Percentiles rank a stretch among this genome's conserved stretches.
These are phyloP conservation scores for Porpolomopsis calyptriformis DNA, from an alignment of 768 basidiomycete genomes.

Conservation along the genomic window DNA sequence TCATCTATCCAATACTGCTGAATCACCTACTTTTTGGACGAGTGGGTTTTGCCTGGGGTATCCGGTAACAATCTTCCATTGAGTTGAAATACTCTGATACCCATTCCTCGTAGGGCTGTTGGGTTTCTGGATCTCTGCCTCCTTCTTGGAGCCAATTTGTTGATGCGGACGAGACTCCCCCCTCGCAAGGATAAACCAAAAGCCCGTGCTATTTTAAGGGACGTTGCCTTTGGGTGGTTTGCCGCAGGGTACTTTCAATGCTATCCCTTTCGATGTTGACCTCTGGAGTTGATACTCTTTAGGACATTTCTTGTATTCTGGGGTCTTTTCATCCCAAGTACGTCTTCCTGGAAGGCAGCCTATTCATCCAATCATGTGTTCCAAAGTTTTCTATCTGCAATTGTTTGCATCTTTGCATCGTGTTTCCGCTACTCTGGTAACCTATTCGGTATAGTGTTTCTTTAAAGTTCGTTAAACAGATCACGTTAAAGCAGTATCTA, in stretches of 20 bases:
- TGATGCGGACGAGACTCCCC: slow-evolving; percentile 34
- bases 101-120: slow-evolving; percentile 25
- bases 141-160: slow-evolving; percentile 31
- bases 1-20: slow-evolving; percentile 42
- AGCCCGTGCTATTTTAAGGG: neutral
- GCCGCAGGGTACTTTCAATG: neutral
- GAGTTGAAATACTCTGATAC: slow-evolving; percentile 15
- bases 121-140: slow-evolving; percentile 36
- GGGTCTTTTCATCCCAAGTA: slow-evolving; percentile 44
- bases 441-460: neutral
- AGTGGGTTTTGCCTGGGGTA: slow-evolving; percentile 32
- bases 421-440: slow-evolving; percentile 15
- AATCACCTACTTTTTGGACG: slow-evolving; percentile 32
- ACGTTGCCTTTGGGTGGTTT: neutral
- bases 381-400: slow-evolving; percentile 42
- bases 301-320: slow-evolving; percentile 29
- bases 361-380: neutral
- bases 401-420: slow-evolving; percentile 32
- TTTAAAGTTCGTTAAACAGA: neutral
- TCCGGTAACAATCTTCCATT: slow-evolving; percentile 26
- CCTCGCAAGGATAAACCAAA: slow-evolving; percentile 8
- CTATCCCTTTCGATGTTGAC: neutral
- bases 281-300: neutral
- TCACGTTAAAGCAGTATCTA: slow-evolving; percentile 11
- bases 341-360: slow-evolving; percentile 12